Base-by-base conservation (phyloP, 495 filamentous ascomycete species). In the Talaromyces nanjingensis region DNA sequence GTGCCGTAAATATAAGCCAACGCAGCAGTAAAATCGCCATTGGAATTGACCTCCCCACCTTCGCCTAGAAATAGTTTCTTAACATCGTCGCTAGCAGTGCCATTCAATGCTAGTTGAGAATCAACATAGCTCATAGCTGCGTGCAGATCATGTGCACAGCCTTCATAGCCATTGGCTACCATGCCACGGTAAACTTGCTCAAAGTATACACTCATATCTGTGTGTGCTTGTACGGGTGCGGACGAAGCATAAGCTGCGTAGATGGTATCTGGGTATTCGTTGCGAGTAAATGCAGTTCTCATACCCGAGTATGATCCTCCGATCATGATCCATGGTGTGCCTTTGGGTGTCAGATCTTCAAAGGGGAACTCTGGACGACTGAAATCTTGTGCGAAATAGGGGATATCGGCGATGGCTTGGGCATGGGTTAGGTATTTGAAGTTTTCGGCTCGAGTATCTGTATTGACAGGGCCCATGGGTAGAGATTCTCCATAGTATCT, bases 221-320 rank as follows among this genome's bases (percentile, higher is more conserved):
- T 68, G 7, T 69, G 74, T 4, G 84, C 84, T 67, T 87, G 69
- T 0, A 83, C 76, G 0, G 84, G 83, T 3, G 84, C 84, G 0
- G 84, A 86, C 0, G 85, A 83, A 2, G 85, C 77, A 65, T 68
- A 86, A 0, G 81, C 69, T 0, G 83, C 79, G 64, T 72, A 84
- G 34, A 87, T 83, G 5, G 82, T 86, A 6, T 84, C 77, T 0
- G 85, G 85, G 59, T 86, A 86, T 59, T 76, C 70, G 11, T 82
- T 69, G 18, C 85, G 81, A 65, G 81, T 77, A 59, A 86, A 77
- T 0, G 84, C 83, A 0, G 81, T 75, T 3, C 84, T 78, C 65
- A 81, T 80, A 1, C 84, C 85, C 4, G 85, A 70, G 68, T 87
- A 87, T 9, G 82, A 85, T 9, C 82, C 84, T 52, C 85, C 85